Evolutionary conservation across 164 flowering plant species (phyloP), one percentile per base, ranked within the genome.

Genomic region (Nymphaea colorata): DNA sequence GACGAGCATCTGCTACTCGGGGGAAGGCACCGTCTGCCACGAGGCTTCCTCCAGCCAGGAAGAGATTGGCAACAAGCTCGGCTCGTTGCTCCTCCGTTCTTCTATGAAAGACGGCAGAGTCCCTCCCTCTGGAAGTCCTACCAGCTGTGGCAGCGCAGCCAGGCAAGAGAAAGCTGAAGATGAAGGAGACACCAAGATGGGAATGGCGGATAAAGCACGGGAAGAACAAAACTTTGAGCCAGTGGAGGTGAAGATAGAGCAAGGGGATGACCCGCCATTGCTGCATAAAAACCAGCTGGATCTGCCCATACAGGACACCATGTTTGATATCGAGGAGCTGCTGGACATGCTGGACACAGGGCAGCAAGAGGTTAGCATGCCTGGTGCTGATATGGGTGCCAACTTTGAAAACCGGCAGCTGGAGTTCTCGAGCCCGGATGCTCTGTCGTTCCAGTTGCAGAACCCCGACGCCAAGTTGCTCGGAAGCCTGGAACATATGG

Each of bases 261-360:
- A 10, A 15, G 57, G 12, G 3, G 57, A 51, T 51, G 57, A 51
- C 3, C 57, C 57, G 14, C 57, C 14, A 15, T 15, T 15, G 14
- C 12, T 15, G 57, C 8, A 8, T 10, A 51, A 15, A 3, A 51
- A 5, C 14, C 14, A 14, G 17, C 17, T 70, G 57, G 67, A 72
- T 36, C 59, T 47, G 15, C 75, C 68, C 12, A 5, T 76, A 0
- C 18, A 41, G 68, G 88, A 81, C 25, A 90, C 84, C 53, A 70
- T 85, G 82, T 83, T 85, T 71, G 87, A 82, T 66, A 75, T 80
- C 64, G 79, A 79, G 6, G 87, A 82, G 63, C 69, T 83, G 4
- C 67, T 83, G 47, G 64, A 63, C 15, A 7, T 64, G 4, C 5
- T 81, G 7, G 75, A 81, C 2, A 10, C 73, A 0, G 67, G 43